Evolutionary conservation across 2,329 filamentous ascomycete species (phyloP), one percentile per base, ranked within the genome.

Genomic region (Lachnellula cervina): DNA sequence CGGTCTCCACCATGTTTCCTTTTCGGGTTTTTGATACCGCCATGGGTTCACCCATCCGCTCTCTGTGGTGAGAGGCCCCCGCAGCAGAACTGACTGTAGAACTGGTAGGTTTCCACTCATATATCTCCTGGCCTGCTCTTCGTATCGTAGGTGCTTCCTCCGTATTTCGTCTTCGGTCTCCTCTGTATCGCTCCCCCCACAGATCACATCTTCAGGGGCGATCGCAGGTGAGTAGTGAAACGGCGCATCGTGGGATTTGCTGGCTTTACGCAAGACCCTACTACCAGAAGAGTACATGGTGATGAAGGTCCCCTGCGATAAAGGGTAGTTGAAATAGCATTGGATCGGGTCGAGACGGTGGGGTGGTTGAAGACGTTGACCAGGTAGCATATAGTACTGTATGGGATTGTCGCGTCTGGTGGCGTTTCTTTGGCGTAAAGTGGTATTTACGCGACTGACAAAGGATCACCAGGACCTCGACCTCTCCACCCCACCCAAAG

Each of bases 61-160:
- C 42, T 71, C 65, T 53, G 64, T 68, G 45, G 78, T 75, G 60
- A 89, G 87, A 0, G 86, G 87, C 0, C 86, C 87, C 57, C 72
- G 77, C 3, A 89, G 72, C 5, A 72, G 70, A 6, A 86, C 80
- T 13, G 87, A 86, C 3, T 84, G 68, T 2, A 91, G 74, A 23
- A 79, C 65, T 0, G 86, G 77, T 2, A 76, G 66, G 32, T 76
- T 71, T 0, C 86, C 87, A 6, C 75, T 70, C 38, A 88, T 71
- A 62, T 80, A 89, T 35, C 77, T 75, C 34, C 76, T 71, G 1
- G 82, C 86, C 13, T 85, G 78, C 0, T 74, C 70, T 67, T 88
- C 84, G 56, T 85, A 83, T 57, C 81, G 77, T 21, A 73, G 69
- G 25, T 76, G 76, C 66, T 80, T 83, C 13, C 80, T 76, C 3